Base-by-base conservation (phyloP, 805 yeast genomes). In the Spathaspora girioi region DNA sequence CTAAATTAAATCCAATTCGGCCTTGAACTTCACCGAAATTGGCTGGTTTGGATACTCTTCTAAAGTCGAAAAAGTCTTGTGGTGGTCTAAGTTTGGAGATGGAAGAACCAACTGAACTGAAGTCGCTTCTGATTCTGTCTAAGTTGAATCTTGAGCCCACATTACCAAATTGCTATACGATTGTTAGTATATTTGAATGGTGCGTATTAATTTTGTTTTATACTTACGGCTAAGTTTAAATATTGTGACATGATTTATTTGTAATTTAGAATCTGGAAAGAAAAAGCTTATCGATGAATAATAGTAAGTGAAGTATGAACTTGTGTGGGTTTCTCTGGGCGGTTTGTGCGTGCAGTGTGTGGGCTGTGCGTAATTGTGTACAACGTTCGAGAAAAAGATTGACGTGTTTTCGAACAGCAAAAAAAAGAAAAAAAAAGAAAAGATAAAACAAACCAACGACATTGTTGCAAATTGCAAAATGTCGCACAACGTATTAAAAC, bases 61-160 rank as follows among this genome's bases (percentile, higher is more conserved):
- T 87, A 64, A 88, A 71, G 67, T 94, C 97, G 64, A 94, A 89
- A 66, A 94, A 94, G 67, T 94, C 99, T 69, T 87, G 94, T 42
- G 96, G 92, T 38, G 97, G 89, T 64, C 88, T 86, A 54, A 94
- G 69, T 61, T 87, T 81, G 46, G 94, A 70, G 55, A 91, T 75
- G 56, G 84, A 81, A 38, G 77, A 63, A 64, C 86, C 89, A 47
- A 93, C 59, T 2, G 83, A 58, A 40, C 70, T 71, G 19, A 82
- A 69, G 56, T 81, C 85, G 42, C 64, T 64, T 70, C 76, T 66
- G 51, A 66, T 56, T 48, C 65, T 54, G 26, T 59, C 88, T 20
- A 80, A 53, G 58, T 73, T 79, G 55, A 83, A 61, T 50, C 77
- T 65, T 45, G 82, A 84, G 35, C 54, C 29, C 20, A 55, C 38